phyloP scores from a whole-genome alignment of 495 filamentous ascomycete genomes.

The Pseudotulostoma volvatum region DNA sequence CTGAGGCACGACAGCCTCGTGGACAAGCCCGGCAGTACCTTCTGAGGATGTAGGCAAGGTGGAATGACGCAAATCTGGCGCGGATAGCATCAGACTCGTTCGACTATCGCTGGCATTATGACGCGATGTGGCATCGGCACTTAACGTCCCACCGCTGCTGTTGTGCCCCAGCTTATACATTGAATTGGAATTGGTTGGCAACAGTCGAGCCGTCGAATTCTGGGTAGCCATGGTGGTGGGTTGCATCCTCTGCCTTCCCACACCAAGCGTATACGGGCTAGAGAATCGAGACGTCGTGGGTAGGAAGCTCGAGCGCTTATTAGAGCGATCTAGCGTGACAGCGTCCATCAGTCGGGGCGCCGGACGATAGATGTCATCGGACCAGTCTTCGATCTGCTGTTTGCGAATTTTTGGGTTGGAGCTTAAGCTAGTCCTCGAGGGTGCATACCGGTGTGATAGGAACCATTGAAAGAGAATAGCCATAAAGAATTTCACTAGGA shows the following conservation, averaged over 20 bases:
- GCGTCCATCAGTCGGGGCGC: slow-evolving; percentile 64
- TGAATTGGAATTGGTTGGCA: slow-evolving; percentile 37
- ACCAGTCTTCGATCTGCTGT: slow-evolving; percentile 96
- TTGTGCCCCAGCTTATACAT: slow-evolving; percentile 58
- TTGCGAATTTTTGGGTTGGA: slow-evolving; percentile 64
- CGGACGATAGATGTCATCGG: slow-evolving; percentile 88
- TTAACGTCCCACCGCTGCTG: slow-evolving; percentile 44
- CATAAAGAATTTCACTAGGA: slow-evolving; percentile 72
- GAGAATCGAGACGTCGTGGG: slow-evolving; percentile 85
- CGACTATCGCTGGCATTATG: slow-evolving; percentile 26
- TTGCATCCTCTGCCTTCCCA: slow-evolving; percentile 31
- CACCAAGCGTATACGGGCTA: slow-evolving; percentile 65
- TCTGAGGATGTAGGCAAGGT: slow-evolving; percentile 47
- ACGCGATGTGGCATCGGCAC: slow-evolving; percentile 25
- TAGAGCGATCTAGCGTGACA: slow-evolving; percentile 43
- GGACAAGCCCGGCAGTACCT: slow-evolving; percentile 86
- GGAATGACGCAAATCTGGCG: slow-evolving; percentile 25
- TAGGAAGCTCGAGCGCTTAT: slow-evolving; percentile 69
- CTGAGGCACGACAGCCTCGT: slow-evolving; percentile 89
- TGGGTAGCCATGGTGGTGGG: slow-evolving; percentile 96
- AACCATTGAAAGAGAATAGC: slow-evolving; percentile 94
- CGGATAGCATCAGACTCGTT: slow-evolving; percentile 34
- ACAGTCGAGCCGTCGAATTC: slow-evolving; percentile 55
- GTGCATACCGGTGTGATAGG: slow-evolving; percentile 63
- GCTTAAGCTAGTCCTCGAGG: slow-evolving; percentile 51